Evolutionary conservation across 768 basidiomycete species (phyloP).

Genomic region (Galerina marginata): DNA sequence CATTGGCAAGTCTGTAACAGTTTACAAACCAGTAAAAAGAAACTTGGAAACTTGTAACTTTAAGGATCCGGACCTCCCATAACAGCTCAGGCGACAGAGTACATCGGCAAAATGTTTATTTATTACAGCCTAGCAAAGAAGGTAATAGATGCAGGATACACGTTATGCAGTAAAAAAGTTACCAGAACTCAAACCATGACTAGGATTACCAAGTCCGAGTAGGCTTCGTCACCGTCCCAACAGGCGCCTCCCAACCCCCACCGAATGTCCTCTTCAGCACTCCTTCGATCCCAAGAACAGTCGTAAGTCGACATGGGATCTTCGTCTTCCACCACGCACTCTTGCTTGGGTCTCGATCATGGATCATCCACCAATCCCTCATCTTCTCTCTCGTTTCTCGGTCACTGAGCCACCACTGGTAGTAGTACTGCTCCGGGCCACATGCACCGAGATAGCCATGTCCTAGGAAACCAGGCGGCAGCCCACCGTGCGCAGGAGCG

Average conservation of each 20-base stretch:
- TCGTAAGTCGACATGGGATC: constrained; percentile 29
- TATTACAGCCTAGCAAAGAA: too few relatives aligned
- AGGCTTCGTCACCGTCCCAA: constrained; percentile 3
- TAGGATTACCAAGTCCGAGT: constrained; percentile 14
- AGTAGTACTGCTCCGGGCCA: constrained; percentile 49
- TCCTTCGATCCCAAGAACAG: constrained; percentile 25
- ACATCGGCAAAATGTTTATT: too few relatives aligned
- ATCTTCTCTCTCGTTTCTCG: constrained; percentile 32
- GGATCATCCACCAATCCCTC: constrained; percentile 33
- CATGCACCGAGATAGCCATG: constrained; percentile 41
- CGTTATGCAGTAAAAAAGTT: too few relatives aligned
- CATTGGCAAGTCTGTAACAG: too few relatives aligned
- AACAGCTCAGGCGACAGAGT: too few relatives aligned
- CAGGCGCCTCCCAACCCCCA: constrained; percentile 13
- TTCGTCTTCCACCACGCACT: not conserved
- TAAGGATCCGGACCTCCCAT: too few relatives aligned
- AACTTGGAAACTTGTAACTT: too few relatives aligned
- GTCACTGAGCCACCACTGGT: constrained; percentile 47
- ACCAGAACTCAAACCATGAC: not conserved
- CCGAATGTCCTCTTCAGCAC: constrained; percentile 32
- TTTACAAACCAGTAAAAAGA: too few relatives aligned
- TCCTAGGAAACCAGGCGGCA: constrained; percentile 18
- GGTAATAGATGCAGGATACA: too few relatives aligned
- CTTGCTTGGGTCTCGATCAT: constrained; percentile 14
- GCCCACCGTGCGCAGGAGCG: constrained; percentile 21